These are phyloP conservation scores for Neonectria magnoliae DNA, from an alignment of 2,329 filamentous ascomycete species.

Conservation along the genomic window DNA sequence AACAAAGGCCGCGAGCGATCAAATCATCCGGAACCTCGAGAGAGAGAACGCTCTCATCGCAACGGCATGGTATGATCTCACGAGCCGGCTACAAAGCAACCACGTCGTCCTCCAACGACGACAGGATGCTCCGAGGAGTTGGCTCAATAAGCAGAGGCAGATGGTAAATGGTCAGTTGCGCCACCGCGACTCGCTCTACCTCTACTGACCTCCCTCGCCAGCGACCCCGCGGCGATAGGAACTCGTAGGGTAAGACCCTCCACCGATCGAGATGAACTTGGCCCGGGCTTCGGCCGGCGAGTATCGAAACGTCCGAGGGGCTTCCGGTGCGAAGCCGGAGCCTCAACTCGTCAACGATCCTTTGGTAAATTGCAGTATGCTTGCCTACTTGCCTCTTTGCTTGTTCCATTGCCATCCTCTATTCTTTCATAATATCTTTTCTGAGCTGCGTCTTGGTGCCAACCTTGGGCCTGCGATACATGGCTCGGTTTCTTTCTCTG, in stretches of 20 bases:
- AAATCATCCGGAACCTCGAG: constrained; percentile 74
- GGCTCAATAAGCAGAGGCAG: constrained; percentile 84
- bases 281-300: neutral
- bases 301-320: constrained; percentile 1
- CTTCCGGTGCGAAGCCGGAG: constrained; percentile 1
- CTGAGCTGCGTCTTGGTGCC: neutral
- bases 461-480: neutral
- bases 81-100: constrained; percentile 82
- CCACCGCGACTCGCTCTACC: constrained; percentile 55
- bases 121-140: constrained; percentile 80
- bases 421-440: neutral
- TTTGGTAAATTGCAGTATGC: constrained; percentile 1
- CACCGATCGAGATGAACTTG: constrained; percentile 8
- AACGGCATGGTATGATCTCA: constrained; percentile 88
- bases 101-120: constrained; percentile 81
- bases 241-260: constrained; percentile 47
- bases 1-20: constrained; percentile 59
- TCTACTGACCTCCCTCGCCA: constrained; percentile 55
- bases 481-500: constrained; percentile 17
- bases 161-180: constrained; percentile 69
- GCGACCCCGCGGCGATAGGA: constrained; percentile 59
- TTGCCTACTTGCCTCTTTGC: neutral
- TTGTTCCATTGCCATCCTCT: neutral
- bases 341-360: neutral
- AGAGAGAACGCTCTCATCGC: constrained; percentile 82